Evolutionary conservation across 495 filamentous ascomycete genomes (phyloP).

Genomic region (Aspergillus kassunensis): DNA sequence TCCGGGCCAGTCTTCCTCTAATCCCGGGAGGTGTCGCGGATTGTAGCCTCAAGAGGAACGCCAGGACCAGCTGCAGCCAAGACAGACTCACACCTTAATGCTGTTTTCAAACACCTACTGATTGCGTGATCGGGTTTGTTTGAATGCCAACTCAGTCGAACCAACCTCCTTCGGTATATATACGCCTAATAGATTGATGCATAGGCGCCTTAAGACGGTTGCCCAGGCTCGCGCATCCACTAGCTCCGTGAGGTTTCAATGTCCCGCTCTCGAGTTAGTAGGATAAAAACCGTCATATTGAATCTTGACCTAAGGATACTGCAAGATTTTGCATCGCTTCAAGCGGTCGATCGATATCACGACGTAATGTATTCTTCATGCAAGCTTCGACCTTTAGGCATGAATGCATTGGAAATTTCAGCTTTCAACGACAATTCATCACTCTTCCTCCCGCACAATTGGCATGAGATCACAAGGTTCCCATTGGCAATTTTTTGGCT

Average conservation of each 20-base stretch:
- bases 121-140: constrained; percentile 9
- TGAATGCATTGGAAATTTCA: constrained; percentile 6
- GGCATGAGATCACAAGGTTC: neutral
- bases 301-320: neutral
- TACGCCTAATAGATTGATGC: constrained; percentile 8
- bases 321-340: constrained; percentile 7
- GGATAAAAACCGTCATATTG: neutral
- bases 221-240: neutral
- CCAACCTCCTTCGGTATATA: constrained; percentile 8
- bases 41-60: constrained; percentile 16
- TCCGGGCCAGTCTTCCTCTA: too few relatives aligned
- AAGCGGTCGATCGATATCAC: constrained; percentile 2
- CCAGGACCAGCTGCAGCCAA: constrained; percentile 13
- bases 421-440: neutral
- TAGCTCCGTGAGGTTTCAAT: neutral
- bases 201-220: constrained; percentile 8
- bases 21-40: neutral
- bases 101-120: constrained; percentile 1
- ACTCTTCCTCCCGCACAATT: neutral
- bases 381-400: constrained; percentile 13
- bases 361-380: neutral
- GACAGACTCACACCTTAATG: constrained; percentile 14
- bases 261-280: neutral
- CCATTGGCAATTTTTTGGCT: neutral
- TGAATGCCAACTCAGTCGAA: constrained; percentile 15